A percentile compares a stretch with the other conserved stretches of the same genome.
Conservation (phyloP, 1,284 basidiomycete genomes). For the Ustilago sp. region DNA sequence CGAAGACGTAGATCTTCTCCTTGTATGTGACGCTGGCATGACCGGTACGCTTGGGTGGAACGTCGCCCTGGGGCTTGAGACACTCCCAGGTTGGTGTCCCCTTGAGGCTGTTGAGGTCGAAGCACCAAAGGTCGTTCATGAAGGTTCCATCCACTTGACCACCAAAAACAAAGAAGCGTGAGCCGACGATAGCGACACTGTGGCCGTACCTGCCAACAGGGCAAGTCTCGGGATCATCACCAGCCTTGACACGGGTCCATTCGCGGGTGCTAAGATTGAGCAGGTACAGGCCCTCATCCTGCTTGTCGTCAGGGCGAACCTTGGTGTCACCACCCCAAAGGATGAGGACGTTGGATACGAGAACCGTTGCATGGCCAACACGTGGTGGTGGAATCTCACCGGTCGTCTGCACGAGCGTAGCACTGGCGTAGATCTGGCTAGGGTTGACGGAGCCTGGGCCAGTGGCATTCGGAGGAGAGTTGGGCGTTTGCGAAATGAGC, state of each 20-base stretch:
- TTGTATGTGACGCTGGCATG: conserved; percentile 88
- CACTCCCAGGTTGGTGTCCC: conserved; percentile 75
- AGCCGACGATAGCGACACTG: conserved; percentile 90
- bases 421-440: conserved; percentile 73
- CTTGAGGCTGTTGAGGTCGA: conserved; percentile 78
- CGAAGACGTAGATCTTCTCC: conserved; percentile 88
- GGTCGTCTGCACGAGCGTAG: conserved; percentile 74
- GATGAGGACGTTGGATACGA: conserved; percentile 94
- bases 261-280: conserved; percentile 88
- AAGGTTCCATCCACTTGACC: conserved; percentile 89
- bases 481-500: conserved; percentile 77
- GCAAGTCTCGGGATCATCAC: conserved; percentile 72
- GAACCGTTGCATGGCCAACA: conserved; percentile 94
- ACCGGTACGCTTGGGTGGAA: conserved; percentile 89
- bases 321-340: conserved; percentile 98
- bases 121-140: conserved; percentile 94
- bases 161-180: conserved; percentile 93
- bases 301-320: conserved; percentile 79
- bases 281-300: conserved; percentile 95
- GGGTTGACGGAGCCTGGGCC: conserved; percentile 30
- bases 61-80: conserved; percentile 76
- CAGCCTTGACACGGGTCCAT: conserved; percentile 83
- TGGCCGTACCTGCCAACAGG: conserved; percentile 93
- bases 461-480: conserved; percentile 72
- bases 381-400: conserved; percentile 90